Percentiles rank a stretch among this genome's conserved stretches.
Evolutionary conservation across 805 yeast species (phyloP).

Genomic region (Schwanniomyces occidentalis): DNA sequence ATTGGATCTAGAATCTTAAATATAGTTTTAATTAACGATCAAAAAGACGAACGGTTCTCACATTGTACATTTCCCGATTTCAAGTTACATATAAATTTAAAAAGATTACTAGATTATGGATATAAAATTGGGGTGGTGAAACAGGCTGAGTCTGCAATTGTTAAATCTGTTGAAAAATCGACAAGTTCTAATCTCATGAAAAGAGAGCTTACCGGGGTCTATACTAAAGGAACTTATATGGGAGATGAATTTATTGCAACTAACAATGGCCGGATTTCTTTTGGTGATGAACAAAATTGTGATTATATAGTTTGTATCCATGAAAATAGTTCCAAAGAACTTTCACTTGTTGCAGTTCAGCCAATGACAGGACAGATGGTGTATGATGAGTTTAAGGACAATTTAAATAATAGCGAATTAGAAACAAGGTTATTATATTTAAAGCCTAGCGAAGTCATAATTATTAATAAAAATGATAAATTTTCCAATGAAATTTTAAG

Average conservation of each 20-base stretch:
- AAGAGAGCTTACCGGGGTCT: constrained; percentile 67
- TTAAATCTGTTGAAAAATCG: constrained; percentile 57
- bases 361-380: constrained; percentile 75
- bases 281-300: constrained; percentile 32
- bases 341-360: constrained; percentile 62
- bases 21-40: constrained; percentile 64
- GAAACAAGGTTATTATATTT: constrained; percentile 75
- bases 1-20: constrained; percentile 64
- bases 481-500: constrained; percentile 32
- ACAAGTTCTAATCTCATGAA: constrained; percentile 53
- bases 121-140: constrained; percentile 83
- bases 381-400: constrained; percentile 70
- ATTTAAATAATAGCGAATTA: constrained; percentile 54
- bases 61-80: constrained; percentile 84
- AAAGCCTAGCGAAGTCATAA: constrained; percentile 73
- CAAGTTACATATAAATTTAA: constrained; percentile 72
- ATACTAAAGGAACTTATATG: constrained; percentile 82
- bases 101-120: constrained; percentile 69
- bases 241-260: constrained; percentile 47
- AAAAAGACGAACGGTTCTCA: constrained; percentile 64
- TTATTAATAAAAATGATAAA: constrained; percentile 23
- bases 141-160: constrained; percentile 79
- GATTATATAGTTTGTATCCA: constrained; percentile 49
- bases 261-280: constrained; percentile 8
- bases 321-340: constrained; percentile 16